phyloP scores from a whole-genome alignment of 257 asterid species.

The Striga asiatica region DNA sequence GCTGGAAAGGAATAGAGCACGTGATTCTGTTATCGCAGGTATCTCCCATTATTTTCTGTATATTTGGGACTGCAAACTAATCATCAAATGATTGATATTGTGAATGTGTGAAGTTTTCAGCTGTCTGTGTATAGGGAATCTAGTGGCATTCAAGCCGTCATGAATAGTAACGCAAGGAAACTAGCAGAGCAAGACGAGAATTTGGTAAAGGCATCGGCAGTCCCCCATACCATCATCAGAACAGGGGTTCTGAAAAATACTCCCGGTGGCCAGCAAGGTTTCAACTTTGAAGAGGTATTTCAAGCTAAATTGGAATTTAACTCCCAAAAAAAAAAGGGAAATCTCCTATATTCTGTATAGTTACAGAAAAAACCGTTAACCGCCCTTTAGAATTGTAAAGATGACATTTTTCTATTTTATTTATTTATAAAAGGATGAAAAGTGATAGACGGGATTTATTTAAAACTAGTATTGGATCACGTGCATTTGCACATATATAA shows the following conservation, averaged over 20 bases:
- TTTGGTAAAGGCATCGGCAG: conserved; percentile 44
- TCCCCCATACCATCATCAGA: conserved; percentile 73
- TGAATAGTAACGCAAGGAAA: conserved; percentile 56
- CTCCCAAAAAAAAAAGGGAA: too few relatives aligned
- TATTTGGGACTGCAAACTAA: conserved; percentile 12
- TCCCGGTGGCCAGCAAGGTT: conserved; percentile 70
- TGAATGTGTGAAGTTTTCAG: conserved; percentile 68
- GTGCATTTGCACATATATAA: too few relatives aligned
- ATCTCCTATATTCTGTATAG: too few relatives aligned
- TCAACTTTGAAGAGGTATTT: conserved; percentile 64
- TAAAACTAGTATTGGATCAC: too few relatives aligned
- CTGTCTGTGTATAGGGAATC: conserved; percentile 68
- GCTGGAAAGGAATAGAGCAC: conserved; percentile 79
- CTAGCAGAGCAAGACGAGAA: conserved; percentile 69
- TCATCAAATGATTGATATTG: conserved; percentile 19
- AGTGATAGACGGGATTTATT: too few relatives aligned
- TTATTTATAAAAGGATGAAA: too few relatives aligned
- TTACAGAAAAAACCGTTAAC: too few relatives aligned
- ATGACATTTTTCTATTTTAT: too few relatives aligned
- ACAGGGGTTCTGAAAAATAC: conserved; percentile 48
- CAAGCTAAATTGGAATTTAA: too few relatives aligned
- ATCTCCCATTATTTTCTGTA: conserved; percentile 16
- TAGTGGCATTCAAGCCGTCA: conserved; percentile 68
- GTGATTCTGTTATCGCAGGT: conserved; percentile 88
- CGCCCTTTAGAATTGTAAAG: too few relatives aligned